Conservation (phyloP, 805 yeast genomes). For the Cyberlindnera mycetangii region DNA sequence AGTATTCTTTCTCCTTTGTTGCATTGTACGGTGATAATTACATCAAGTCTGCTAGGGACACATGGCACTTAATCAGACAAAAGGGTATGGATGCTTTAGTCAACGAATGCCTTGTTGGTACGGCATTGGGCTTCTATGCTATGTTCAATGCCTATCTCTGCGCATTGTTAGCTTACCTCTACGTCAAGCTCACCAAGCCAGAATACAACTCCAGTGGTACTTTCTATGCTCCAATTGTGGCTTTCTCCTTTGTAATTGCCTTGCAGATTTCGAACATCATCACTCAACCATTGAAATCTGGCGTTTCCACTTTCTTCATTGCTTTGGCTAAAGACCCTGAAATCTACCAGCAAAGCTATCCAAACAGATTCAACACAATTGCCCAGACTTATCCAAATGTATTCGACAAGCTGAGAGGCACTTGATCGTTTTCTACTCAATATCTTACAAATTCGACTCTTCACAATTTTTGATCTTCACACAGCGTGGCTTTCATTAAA, state of each 20-base stretch:
- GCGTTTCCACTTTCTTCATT: constrained; percentile 79
- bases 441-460: background rate
- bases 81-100: constrained; percentile 84
- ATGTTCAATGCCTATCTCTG: constrained; percentile 68
- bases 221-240: constrained; percentile 70
- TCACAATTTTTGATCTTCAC: background rate
- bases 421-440: background rate
- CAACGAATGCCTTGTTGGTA: constrained; percentile 78
- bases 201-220: constrained; percentile 56
- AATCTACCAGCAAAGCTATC: constrained; percentile 69
- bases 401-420: constrained; percentile 45
- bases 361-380: constrained; percentile 61
- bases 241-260: constrained; percentile 69
- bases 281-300: constrained; percentile 73
- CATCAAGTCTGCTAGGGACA: constrained; percentile 71
- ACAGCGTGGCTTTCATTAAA: too few species aligned
- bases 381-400: constrained; percentile 69
- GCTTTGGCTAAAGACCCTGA: constrained; percentile 86
- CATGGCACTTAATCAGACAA: constrained; percentile 71
- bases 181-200: constrained; percentile 65
- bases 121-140: constrained; percentile 75
- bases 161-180: constrained; percentile 60
- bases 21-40: constrained; percentile 86
- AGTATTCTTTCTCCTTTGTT: constrained; percentile 82
- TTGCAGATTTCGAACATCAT: constrained; percentile 73